A percentile compares a stretch with the other conserved stretches of the same genome.
Evolutionary conservation across 306 rosid genomes (phyloP).

Genomic region (Cucurbita argyrosperma): DNA sequence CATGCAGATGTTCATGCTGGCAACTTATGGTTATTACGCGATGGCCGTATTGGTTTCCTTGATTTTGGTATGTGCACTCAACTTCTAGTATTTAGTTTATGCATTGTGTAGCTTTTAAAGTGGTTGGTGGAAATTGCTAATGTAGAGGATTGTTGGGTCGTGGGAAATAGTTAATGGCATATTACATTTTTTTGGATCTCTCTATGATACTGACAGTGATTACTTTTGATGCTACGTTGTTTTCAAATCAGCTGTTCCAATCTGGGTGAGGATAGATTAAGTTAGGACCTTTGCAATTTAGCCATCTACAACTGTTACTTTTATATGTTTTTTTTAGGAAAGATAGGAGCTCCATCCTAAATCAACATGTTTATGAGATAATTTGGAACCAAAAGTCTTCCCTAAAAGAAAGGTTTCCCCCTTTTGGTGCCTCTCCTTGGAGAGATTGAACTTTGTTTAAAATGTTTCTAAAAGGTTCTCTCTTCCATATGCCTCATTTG

Average conservation of each 20-base stretch:
- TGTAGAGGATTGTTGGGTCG: background rate
- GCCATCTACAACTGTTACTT: background rate
- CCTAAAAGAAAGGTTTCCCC: background rate
- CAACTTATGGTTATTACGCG: slow-evolving; percentile 82
- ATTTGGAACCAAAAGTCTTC: background rate
- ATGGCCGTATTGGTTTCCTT: slow-evolving; percentile 94
- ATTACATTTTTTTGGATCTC: background rate
- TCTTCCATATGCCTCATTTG: background rate
- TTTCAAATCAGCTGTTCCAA: background rate
- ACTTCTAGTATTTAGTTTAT: slow-evolving; percentile 4
- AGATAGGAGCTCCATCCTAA: background rate
- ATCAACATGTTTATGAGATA: background rate
- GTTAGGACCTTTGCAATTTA: background rate
- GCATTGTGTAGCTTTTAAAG: slow-evolving; percentile 1
- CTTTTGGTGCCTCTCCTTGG: background rate
- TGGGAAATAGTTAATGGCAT: background rate
- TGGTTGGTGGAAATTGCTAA: background rate
- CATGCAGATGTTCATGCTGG: slow-evolving; percentile 99
- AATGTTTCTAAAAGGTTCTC: background rate
- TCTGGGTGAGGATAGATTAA: background rate
- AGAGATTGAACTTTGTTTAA: background rate
- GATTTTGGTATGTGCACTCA: slow-evolving; percentile 63
- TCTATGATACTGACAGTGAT: background rate
- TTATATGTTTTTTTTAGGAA: background rate
- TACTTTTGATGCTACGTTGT: background rate